A percentile compares a stretch with the other conserved stretches of the same genome.
These are phyloP conservation scores for Actinomucor elegans DNA, from an alignment of 371 early-diverging fungal species.

Conservation along the genomic window DNA sequence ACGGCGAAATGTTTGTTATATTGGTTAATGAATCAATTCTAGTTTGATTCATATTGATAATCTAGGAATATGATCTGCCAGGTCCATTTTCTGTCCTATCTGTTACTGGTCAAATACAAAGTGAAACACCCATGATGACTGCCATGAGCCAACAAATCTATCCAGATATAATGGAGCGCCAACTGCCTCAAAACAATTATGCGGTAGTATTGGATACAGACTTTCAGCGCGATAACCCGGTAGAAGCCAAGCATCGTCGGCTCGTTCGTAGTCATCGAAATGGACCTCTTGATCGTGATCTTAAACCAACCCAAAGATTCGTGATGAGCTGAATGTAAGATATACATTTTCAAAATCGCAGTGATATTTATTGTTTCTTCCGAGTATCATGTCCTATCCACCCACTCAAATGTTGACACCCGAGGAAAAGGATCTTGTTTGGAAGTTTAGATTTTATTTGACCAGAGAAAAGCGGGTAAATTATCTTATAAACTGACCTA, in stretches of 20 bases:
- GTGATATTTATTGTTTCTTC: neutral
- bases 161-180: slow-evolving; percentile 1
- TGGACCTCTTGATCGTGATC: slow-evolving; percentile 87
- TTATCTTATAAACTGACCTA: neutral
- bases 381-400: slow-evolving; percentile 90
- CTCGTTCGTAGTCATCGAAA: slow-evolving; percentile 89
- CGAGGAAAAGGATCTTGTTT: slow-evolving; percentile 91
- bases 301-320: slow-evolving; percentile 94
- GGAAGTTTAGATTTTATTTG: slow-evolving; percentile 96
- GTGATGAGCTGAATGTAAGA: slow-evolving; percentile 89
- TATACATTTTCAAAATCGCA: neutral
- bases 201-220: slow-evolving; percentile 69
- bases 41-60: neutral
- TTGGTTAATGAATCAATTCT: neutral
- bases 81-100: slow-evolving; percentile 12
- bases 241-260: slow-evolving; percentile 95
- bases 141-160: slow-evolving; percentile 37
- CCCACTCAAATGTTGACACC: slow-evolving; percentile 79
- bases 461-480: slow-evolving; percentile 83
- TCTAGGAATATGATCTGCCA: slow-evolving; percentile 34
- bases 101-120: neutral
- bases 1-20: slow-evolving; percentile 68
- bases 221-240: slow-evolving; percentile 80
- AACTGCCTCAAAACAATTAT: slow-evolving; percentile 11
- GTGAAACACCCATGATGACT: slow-evolving; percentile 26